These are phyloP conservation scores for Xylariales sp. DNA, from an alignment of 2,329 filamentous ascomycete genomes.

Conservation along the genomic window DNA sequence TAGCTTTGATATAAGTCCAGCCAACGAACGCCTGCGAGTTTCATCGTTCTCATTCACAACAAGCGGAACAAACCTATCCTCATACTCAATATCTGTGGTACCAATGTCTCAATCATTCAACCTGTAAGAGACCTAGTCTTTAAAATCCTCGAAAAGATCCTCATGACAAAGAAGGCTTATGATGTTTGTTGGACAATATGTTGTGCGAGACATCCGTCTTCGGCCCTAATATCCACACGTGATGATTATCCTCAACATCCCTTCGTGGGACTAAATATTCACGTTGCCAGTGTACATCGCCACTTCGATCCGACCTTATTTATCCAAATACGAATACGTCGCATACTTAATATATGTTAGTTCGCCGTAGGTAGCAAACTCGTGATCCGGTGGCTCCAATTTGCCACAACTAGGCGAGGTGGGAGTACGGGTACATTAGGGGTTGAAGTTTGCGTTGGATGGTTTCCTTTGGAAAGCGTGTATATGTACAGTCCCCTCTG, in stretches of 20 bases:
- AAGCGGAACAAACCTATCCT: neutral
- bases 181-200: constrained; percentile 3
- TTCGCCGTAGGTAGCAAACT: neutral
- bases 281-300: neutral
- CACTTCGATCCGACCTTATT: neutral
- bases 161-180: neutral
- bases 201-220: constrained; percentile 12
- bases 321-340: constrained; percentile 4
- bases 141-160: neutral
- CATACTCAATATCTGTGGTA: neutral
- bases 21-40: neutral
- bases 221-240: constrained; percentile 18
- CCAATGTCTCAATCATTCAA: constrained; percentile 5
- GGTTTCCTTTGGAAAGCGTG: neutral
- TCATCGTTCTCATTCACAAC: neutral
- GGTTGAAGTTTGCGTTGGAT: constrained; percentile 3
- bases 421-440: neutral
- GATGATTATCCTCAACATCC: constrained; percentile 4
- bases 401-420: neutral
- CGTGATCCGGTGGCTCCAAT: neutral
- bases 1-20: neutral
- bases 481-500: neutral
- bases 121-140: neutral
- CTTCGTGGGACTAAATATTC: neutral
- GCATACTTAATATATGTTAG: constrained; percentile 8